Base-by-base conservation (phyloP, 2,329 filamentous ascomycete species). In the Hymenoscyphus salicellus region DNA sequence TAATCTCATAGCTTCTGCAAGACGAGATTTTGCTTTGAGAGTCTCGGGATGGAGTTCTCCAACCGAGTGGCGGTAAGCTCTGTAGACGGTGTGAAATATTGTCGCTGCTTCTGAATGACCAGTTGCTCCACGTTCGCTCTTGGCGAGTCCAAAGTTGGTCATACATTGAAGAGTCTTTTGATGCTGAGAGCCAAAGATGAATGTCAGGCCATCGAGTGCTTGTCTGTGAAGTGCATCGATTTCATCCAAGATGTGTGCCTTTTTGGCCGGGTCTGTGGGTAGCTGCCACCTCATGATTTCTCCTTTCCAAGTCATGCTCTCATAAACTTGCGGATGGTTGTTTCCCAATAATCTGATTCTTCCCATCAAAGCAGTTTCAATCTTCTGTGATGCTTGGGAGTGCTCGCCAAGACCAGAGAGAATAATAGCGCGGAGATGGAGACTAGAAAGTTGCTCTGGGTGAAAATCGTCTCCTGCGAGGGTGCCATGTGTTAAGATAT, bases 21-120 rank as follows among this genome's bases (percentile, higher is more conserved):
- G 64, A 26, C 68, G 58, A 10, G 62, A 65, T 49, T 71, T 69
- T 17, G 65, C 66, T 58, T 69, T 70, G 32, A 71, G 41, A 3
- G 69, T 73, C 58, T 72, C 71, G 3, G 71, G 70, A 56, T 73
- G 70, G 17, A 71, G 46, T n/a, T 67, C 67, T 1, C 68, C 69
- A 23, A 72, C 58, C 20, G 67, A 69, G 10, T 68, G 63, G 49
- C 66, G 64, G 38, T 71, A 69, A 2, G 66, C 64, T 10, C 65
- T 62, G n/a, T 66, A 70, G 30, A 69, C 62, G 36, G 67, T 65
- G 3, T 67, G 62, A 57, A 68, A 70, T 8, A 72, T 23, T 20
- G 63, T 60, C 38, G 67, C 71, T 8, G 69, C 65, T 55, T 71
- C 70, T 2, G 58, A 55, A 17, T 65, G 63, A 11, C 65, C 66